These are phyloP conservation scores for Tetrahymena thermophila DNA, from an alignment of 73 alveolate genomes.

Conservation along the genomic window DNA sequence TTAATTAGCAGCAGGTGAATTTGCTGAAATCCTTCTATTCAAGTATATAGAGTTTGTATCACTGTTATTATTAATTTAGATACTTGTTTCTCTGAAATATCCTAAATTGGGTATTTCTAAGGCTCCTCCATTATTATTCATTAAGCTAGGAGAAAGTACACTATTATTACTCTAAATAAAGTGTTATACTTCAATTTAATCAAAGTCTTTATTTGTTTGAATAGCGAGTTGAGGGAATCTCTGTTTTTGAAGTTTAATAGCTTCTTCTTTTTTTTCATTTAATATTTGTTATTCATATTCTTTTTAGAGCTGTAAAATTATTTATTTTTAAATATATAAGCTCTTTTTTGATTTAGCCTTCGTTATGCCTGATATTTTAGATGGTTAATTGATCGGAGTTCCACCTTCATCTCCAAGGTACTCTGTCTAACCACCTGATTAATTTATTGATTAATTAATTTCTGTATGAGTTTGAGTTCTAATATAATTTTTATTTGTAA, in stretches of 20 bases:
- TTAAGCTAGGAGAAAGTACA: not conserved
- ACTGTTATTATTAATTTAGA: not conserved
- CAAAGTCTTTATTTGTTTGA: not conserved
- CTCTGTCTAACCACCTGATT: not conserved
- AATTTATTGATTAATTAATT: not conserved
- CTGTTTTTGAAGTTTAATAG: not conserved
- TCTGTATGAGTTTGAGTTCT: not conserved
- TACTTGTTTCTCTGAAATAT: not conserved
- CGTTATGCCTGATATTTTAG: not conserved
- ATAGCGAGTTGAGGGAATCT: not conserved
- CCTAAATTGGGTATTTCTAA: not conserved
- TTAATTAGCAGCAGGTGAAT: not conserved
- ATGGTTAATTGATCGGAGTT: not conserved
- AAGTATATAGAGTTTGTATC: not conserved
- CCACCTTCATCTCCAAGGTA: not conserved
- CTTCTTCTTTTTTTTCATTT: not conserved
- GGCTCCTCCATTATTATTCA: not conserved
- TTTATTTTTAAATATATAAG: not conserved
- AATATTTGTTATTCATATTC: not conserved
- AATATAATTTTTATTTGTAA: not conserved
- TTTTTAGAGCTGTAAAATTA: not conserved
- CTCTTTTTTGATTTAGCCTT: not conserved
- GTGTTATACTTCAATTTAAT: not conserved
- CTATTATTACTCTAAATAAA: not conserved
- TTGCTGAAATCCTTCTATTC: not conserved